Base-by-base conservation (phyloP, 306 rosid species). In the Begonia masoniana region DNA sequence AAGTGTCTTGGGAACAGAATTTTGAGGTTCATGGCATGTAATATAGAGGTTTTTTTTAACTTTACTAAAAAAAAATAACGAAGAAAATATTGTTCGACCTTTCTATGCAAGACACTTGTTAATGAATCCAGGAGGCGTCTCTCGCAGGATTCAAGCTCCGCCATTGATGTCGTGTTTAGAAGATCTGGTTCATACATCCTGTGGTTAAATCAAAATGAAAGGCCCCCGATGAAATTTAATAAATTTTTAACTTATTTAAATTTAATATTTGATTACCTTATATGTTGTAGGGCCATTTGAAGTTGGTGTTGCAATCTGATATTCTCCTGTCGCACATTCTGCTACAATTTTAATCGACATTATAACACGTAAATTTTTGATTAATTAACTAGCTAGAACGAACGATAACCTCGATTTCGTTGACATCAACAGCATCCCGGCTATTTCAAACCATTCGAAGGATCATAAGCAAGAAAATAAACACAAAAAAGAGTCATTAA, bases 271-370 rank as follows among this genome's bases (percentile, higher is more conserved):
- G 6, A n/a, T 24, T 53, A 89, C 97, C 97, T 76, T 56, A 89
- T 58, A 13, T 78, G 94, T 54, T 82, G 87, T 56, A 85, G 87
- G 0, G 76, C 78, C 67, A 82, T 73, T 71, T 85, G 95, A 64
- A 85, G 78, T 54, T 82, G 87, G 41, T 89, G 95, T 39, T 79
- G 83, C 55, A 85, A 43, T 13, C 76, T 67, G 43, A 50, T 63
- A 56, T 80, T 70, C 68, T 85, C 91, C 41, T 78, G 87, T 43
- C 78, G 87, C 17, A 82, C 79, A 26, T 85, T 94, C 97, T 89
- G 36, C 15, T 17, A 23, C 26, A 43, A 53, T 19, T 17, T n/a
- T 0, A 26, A 26, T 26, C 35, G 7, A n/a, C 9, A 11, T 8
- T 4, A 14, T 2, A 9, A 8, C 10, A 51, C 24, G 12, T 41